These are phyloP conservation scores for Metschnikowia hibisci DNA, from an alignment of 805 yeast genomes.

Conservation along the genomic window DNA sequence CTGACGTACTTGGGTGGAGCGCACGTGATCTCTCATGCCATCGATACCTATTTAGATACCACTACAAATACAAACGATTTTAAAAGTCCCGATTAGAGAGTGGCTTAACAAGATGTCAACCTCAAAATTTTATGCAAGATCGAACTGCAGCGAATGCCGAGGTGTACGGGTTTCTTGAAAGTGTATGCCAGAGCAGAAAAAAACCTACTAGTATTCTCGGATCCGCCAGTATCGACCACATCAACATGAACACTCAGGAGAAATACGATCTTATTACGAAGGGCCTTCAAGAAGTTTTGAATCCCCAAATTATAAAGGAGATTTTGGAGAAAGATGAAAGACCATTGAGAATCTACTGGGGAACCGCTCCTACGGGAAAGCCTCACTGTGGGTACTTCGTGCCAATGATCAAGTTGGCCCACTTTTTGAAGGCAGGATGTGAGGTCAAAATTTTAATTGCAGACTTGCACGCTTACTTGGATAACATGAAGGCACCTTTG, in stretches of 20 bases:
- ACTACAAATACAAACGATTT: no score
- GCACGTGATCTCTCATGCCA: no score
- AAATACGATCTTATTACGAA: slow-evolving; percentile 75
- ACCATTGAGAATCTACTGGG: slow-evolving; percentile 91
- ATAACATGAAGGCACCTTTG: slow-evolving; percentile 96
- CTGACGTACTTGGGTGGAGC: no score
- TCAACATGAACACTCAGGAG: slow-evolving; percentile 49
- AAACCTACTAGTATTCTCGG: slow-evolving; percentile 1
- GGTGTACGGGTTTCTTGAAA: slow-evolving; percentile 1
- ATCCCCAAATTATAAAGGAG: slow-evolving; percentile 81
- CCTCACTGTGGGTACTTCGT: slow-evolving; percentile 99
- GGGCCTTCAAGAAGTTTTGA: slow-evolving; percentile 87
- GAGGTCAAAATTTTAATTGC: slow-evolving; percentile 90
- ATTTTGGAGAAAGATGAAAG: slow-evolving; percentile 77
- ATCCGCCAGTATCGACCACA: slow-evolving; percentile 7
- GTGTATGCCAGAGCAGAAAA: slow-evolving; percentile 6
- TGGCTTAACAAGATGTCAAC: no score
- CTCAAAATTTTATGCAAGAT: no score
- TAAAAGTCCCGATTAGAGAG: no score
- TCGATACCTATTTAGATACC: no score
- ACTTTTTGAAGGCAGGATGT: slow-evolving; percentile 93
- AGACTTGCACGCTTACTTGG: slow-evolving; percentile 93
- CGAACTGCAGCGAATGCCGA: neutral
- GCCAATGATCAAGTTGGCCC: slow-evolving; percentile 94
- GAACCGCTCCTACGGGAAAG: slow-evolving; percentile 98